These are phyloP conservation scores for Cyamopsis tetragonoloba DNA, from an alignment of 306 rosid genomes.

Conservation along the genomic window DNA sequence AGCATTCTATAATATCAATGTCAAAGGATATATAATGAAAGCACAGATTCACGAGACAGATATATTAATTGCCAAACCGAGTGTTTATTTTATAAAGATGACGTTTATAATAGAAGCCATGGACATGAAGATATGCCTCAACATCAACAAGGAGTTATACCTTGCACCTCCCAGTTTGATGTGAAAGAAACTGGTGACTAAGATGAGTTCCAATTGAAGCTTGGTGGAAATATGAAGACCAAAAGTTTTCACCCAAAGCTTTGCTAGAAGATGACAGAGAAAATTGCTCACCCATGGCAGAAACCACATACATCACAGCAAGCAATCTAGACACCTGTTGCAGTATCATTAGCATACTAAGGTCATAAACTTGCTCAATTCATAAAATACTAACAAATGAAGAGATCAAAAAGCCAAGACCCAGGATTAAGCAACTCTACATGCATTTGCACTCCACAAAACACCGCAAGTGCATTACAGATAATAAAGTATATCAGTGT, in stretches of 20 bases:
- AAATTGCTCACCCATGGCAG: conserved; percentile 51
- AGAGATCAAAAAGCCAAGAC: conserved; percentile 13
- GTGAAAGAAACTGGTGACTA: conserved; percentile 51
- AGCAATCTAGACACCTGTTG: conserved; percentile 84
- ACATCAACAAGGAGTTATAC: conserved; percentile 34
- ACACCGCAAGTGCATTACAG: conserved; percentile 3
- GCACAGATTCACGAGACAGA: neutral
- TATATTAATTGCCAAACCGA: neutral
- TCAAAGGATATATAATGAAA: no score
- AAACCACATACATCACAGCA: conserved; percentile 55
- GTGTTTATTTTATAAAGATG: neutral
- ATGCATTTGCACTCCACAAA: conserved; percentile 12
- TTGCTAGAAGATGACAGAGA: conserved; percentile 54
- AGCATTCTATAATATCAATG: no score
- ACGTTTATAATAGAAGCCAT: neutral
- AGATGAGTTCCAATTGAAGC: conserved; percentile 91
- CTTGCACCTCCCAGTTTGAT: conserved; percentile 32
- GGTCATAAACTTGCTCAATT: conserved; percentile 29
- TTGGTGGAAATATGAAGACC: conserved; percentile 96
- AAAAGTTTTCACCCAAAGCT: conserved; percentile 52
- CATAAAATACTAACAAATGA: conserved; percentile 1
- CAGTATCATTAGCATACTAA: conserved; percentile 17
- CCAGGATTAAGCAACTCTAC: neutral
- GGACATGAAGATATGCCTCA: conserved; percentile 30
- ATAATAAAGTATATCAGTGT: neutral